A percentile compares a stretch with the other conserved stretches of the same genome.
phyloP scores from a whole-genome alignment of 306 rosid species.

The Parietaria judaica region DNA sequence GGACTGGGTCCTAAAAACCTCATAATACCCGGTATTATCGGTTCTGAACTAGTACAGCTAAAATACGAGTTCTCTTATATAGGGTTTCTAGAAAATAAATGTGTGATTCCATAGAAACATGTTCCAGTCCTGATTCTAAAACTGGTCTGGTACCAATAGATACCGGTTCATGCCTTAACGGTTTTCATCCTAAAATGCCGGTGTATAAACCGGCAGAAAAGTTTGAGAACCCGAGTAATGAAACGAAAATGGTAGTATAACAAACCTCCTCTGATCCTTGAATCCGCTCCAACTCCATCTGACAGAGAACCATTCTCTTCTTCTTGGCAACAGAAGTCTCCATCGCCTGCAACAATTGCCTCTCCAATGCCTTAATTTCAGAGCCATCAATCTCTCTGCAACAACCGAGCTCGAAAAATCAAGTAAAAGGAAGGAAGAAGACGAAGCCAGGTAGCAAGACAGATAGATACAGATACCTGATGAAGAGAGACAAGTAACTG shows the following conservation, averaged over 20 bases:
- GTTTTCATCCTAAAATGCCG: no score
- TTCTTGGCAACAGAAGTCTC: constrained; percentile 69
- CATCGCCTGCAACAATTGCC: constrained; percentile 77
- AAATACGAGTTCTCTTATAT: no score
- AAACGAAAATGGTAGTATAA: not conserved
- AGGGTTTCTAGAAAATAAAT: no score
- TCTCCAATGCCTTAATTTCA: constrained; percentile 70
- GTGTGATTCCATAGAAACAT: no score
- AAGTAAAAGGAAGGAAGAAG: not conserved
- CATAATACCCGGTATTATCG: no score
- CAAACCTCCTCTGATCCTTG: constrained; percentile 73
- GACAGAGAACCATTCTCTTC: constrained; percentile 65
- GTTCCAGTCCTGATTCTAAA: no score
- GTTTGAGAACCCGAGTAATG: no score
- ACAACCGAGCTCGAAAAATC: not conserved
- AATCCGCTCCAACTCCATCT: constrained; percentile 62
- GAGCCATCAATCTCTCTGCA: constrained; percentile 73
- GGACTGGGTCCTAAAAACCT: no score
- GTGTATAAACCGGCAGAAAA: no score
- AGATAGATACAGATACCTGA: constrained; percentile 29
- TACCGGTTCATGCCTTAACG: no score
- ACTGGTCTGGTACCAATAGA: no score
- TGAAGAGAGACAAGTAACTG: constrained; percentile 87
- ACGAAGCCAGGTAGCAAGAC: not conserved
- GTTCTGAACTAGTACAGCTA: no score